These are phyloP conservation scores for Lichina pygmaea DNA, from an alignment of 495 filamentous ascomycete species.

Conservation along the genomic window DNA sequence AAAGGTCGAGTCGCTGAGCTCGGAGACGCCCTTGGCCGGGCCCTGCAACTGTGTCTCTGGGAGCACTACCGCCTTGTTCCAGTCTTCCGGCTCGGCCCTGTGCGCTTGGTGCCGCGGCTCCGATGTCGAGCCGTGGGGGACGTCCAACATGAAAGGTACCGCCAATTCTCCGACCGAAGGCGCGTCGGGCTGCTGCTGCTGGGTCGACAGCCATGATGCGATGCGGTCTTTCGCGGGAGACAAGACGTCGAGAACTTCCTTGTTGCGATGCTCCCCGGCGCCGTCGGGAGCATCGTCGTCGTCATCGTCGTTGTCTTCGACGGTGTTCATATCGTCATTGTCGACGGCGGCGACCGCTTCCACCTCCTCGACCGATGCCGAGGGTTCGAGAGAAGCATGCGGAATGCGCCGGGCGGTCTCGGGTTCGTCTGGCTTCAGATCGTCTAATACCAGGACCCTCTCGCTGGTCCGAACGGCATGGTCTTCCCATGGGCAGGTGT, in stretches of 20 bases:
- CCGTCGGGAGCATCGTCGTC: too few species aligned
- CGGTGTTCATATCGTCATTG: neutral
- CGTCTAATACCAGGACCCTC: conserved; percentile 21
- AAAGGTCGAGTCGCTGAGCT: conserved; percentile 47
- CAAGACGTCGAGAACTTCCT: neutral
- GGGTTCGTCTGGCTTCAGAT: conserved; percentile 25
- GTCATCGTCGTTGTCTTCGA: too few species aligned
- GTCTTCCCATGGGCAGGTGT: conserved; percentile 45
- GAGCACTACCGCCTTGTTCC: too few species aligned
- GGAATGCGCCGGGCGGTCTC: conserved; percentile 31
- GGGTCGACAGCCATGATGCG: neutral
- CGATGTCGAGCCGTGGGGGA: neutral
- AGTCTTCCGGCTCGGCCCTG: conserved; percentile 14
- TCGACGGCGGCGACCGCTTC: neutral
- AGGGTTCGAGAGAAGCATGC: neutral
- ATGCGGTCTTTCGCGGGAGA: neutral
- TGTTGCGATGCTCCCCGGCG: neutral
- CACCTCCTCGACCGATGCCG: neutral
- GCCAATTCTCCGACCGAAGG: neutral
- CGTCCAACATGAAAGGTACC: too few species aligned
- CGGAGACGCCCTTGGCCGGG: conserved; percentile 2
- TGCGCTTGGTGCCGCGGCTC: neutral
- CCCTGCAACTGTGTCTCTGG: too few species aligned
- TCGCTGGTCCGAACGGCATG: conserved; percentile 31
- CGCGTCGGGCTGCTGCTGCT: neutral